Base-by-base conservation (phyloP, 371 early-diverging fungal genomes). In the Circinella umbellata region DNA sequence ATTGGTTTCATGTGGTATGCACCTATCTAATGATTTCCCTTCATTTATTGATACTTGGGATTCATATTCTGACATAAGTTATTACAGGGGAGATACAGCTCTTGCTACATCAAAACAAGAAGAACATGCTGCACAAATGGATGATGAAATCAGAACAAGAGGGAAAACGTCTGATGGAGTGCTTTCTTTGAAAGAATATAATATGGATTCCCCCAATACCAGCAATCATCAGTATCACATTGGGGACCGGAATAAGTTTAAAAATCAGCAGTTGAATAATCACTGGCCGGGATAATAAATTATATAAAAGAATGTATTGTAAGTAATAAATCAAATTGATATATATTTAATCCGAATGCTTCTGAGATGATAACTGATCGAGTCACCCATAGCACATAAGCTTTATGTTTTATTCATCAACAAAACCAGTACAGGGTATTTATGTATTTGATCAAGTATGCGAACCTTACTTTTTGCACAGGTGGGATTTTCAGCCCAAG, bases 161-260 rank as follows among this genome's bases (percentile, higher is more conserved):
- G 57, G 57, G 3, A 57, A 34, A 34, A 57, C 34, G 5, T 34
- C 57, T 18, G 57, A 57, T 34, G 57, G 57, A 18, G 10, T 57
- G 2, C 34, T 57, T 34, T 1, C 7, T 57, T 57, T 57, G 57
- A 34, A 34, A 18, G 57, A 34, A 3, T 57, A 57, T 57, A 4
- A 34, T 34, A 34, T 57, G 20, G 57, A 57, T 57, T 34, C 57
- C 4, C 57, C 57, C 57, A 57, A 57, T 34, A 57, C 57, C 9
- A 34, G 7, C 57, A 57, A 27, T 14, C 57, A 57, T 14, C 57
- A 57, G 27, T 27, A 57, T 34, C 57, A 57, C 14, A 57, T 57
- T 27, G 57, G 57, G 34, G 20, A 57, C 35, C 4, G 20, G 20
- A 57, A 57, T 34, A 57, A 57, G 35, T 34, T 27, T 27, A 27